Evolutionary conservation across 2,329 filamentous ascomycete species (phyloP), one percentile per base, ranked within the genome.

Genomic region (Aschersonia sp.): DNA sequence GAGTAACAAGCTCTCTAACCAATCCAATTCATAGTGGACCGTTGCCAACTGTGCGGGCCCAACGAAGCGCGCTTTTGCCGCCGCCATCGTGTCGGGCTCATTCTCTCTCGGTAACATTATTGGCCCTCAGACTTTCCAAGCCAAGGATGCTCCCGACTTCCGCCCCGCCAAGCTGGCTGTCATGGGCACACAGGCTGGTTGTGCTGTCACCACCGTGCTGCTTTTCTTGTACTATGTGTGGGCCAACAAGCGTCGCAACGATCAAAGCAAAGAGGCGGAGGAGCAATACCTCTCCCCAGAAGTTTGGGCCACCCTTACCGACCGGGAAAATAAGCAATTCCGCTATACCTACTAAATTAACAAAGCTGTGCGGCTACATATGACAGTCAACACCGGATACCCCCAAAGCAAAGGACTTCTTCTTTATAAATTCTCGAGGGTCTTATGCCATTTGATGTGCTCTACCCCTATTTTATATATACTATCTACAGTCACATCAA

Each of bases 21-120:
- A 37, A 37, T 12, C 35, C 35, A 37, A 22, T 22, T 22, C 12
- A 12, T 50, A 67, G 65, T 72, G 68, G 63, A 70, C 69, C 4
- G 64, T 71, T 4, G 69, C 70, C 49, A 77, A 76, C 56, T 61
- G 74, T 43, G 69, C 68, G 5, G 73, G 72, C 5, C 66, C 67
- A 29, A 76, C 73, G 5, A 76, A 76, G 60, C 68, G 72, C 30
- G 67, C 71, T 9, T 70, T 73, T 46, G 71, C 71, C 4, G 65
- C 68, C 8, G 70, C 71, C 14, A 58, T 72, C 46, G 64, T 76
- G 52, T 68, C 68, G 45, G 69, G 69, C 30, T 67, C 68, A 14
- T 76, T 75, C 56, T 71, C 71, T 0, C 58, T 75, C 5, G 73
- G 72, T 12, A 78, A 75, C 56, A 72, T 77, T 48, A 76, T 78